A percentile compares a stretch with the other conserved stretches of the same genome.
Evolutionary conservation across 2,329 filamentous ascomycete species (phyloP).

Genomic region (Phoma sp.): DNA sequence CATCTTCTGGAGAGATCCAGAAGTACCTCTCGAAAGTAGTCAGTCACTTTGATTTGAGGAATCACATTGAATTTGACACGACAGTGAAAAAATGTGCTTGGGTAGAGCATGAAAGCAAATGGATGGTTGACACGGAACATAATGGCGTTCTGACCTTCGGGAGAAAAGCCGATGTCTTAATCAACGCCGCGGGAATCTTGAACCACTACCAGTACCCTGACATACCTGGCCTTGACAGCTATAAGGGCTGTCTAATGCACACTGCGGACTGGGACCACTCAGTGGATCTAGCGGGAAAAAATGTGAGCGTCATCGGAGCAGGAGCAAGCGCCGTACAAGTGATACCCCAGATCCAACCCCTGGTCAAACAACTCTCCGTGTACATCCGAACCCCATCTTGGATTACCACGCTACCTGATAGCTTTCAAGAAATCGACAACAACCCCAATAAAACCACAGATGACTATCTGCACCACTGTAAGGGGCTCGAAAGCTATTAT

Average conservation of each 20-base stretch:
- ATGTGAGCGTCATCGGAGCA: conserved; percentile 9
- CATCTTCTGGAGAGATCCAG: conserved; percentile 8
- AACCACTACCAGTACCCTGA: conserved; percentile 4
- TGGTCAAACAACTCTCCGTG: conserved; percentile 7
- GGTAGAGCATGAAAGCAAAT: conserved; percentile 1
- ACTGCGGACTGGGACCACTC: conserved; percentile 16
- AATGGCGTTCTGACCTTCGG: not conserved
- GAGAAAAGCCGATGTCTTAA: not conserved
- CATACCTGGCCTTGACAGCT: conserved; percentile 8
- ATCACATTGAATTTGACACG: conserved; percentile 8
- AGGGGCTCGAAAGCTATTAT: conserved; percentile 10
- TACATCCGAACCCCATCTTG: conserved; percentile 16
- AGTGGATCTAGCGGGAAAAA: conserved; percentile 5
- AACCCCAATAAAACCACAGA: not conserved
- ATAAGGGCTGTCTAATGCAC: conserved; percentile 8
- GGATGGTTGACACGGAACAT: conserved; percentile 7
- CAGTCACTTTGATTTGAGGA: conserved; percentile 1
- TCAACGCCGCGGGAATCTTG: not conserved
- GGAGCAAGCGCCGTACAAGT: conserved; percentile 11
- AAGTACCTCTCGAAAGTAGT: conserved; percentile 10
- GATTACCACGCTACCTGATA: conserved; percentile 7
- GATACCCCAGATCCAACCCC: conserved; percentile 8
- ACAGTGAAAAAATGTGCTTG: conserved; percentile 6
- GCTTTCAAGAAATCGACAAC: not conserved
- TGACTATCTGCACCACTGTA: conserved; percentile 11